phyloP scores from a whole-genome alignment of 192 early-diverging fungal genomes.

The Podila horticola region DNA sequence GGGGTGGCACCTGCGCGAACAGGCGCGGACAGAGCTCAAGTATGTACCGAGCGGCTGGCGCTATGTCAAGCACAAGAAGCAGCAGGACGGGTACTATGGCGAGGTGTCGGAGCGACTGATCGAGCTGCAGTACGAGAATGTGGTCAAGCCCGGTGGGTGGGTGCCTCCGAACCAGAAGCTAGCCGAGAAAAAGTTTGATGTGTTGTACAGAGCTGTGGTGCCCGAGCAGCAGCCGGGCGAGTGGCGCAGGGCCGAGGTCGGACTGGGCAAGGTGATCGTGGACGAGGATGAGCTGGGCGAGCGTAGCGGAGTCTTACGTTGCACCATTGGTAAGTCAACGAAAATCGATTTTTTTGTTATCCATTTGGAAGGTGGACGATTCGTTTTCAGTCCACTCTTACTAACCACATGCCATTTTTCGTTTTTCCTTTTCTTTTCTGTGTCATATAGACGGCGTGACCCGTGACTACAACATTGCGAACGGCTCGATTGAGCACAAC shows the following conservation, averaged over 20 bases:
- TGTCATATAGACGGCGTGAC: constrained; percentile 55
- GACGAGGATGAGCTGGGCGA: constrained; percentile 55
- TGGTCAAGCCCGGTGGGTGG: constrained; percentile 41
- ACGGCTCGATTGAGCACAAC: constrained; percentile 38
- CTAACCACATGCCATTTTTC: too few species aligned
- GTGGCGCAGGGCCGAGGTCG: constrained; percentile 41
- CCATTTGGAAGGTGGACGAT: not conserved
- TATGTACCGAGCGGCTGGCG: constrained; percentile 61
- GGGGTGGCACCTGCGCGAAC: constrained; percentile 59
- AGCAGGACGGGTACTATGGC: constrained; percentile 42
- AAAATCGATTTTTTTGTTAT: not conserved
- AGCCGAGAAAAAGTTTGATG: constrained; percentile 52
- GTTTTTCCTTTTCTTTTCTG: not conserved
- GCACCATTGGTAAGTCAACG: constrained; percentile 54
- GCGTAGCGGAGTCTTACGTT: constrained; percentile 52
- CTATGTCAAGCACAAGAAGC: constrained; percentile 59
- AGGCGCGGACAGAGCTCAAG: constrained; percentile 52
- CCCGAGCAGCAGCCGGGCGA: constrained; percentile 30
- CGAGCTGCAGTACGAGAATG: constrained; percentile 59
- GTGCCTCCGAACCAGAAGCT: constrained; percentile 48
- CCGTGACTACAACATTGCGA: constrained; percentile 59
- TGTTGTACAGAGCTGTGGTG: constrained; percentile 33
- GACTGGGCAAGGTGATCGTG: constrained; percentile 43
- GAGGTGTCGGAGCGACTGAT: constrained; percentile 43
- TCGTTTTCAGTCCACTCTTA: not conserved